Evolutionary conservation across 148 eudicot species (phyloP), one percentile per base, ranked within the genome.

Genomic region (Persicaria tinctoria): DNA sequence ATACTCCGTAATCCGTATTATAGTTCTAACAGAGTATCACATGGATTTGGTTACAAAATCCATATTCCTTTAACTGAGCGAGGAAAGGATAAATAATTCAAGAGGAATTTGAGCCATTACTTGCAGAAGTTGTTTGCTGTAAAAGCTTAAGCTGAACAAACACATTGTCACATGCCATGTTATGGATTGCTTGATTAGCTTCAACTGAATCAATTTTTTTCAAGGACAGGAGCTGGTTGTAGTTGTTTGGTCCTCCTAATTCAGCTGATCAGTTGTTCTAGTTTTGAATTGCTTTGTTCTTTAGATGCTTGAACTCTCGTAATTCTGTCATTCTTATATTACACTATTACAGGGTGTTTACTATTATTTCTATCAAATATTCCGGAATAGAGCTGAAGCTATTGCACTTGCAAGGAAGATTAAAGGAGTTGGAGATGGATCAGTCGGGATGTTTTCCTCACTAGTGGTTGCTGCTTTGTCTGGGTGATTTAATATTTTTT

Each of bases 311-410:
- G 79, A 80, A 78, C 82, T 81, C 85, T 84, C 79, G 81, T 87
- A 69, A 77, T 77, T 72, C 76, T 75, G 46, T 55, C 79, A 79
- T 79, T 86, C 77, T 82, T 70, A 83, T 87, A 86, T 47, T 81
- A 84, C 98, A 95, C 82, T 87, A 86, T 47, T 81, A 84, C 98
- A 95, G 98, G 98, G 98, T 89, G 98, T 95, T 85, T 95, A 95
- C 83, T 95, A 95, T 87, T 95, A 95, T 90, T 90, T 95, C 93
- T 95, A 95, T 87, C 97, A 92, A 95, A 89, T 95, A 92, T 90
- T 95, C 79, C 90, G 98, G 90, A 92, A 76, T 81, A 92, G 79
- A 83, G 97, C 96, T 77, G 98, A 87, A 88, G 84, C 82, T 73
- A 73, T 87, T 78, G 98, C 98, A 73, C 82, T 87, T 78, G 91